phyloP scores from a whole-genome alignment of 345 rosid species.

The Syzygium oleosum region DNA sequence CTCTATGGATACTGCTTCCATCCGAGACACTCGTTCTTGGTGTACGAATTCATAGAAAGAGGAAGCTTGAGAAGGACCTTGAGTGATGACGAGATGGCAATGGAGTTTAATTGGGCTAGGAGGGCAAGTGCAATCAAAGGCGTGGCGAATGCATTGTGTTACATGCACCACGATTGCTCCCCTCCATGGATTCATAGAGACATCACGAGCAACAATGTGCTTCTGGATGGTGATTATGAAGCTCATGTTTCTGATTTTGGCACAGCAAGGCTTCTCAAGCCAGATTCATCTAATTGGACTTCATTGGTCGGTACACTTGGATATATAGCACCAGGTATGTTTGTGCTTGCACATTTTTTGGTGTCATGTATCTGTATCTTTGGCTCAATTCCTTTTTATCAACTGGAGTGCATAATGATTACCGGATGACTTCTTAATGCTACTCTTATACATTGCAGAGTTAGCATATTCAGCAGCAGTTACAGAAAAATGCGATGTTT shows the following conservation, averaged over 20 bases:
- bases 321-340: conserved; percentile 23
- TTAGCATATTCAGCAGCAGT: not conserved
- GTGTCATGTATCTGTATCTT: not conserved
- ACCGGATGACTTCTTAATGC: not conserved
- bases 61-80: not conserved
- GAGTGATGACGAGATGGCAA: not conserved
- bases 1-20: not conserved
- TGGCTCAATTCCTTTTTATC: not conserved
- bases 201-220: conserved; percentile 14
- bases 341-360: not conserved
- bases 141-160: not conserved
- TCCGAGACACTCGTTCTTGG: not conserved
- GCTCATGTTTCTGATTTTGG: conserved; percentile 11
- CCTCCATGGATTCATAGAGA: conserved; percentile 15
- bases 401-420: not conserved
- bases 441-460: not conserved
- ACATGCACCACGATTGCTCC: conserved; percentile 13
- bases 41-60: conserved; percentile 5
- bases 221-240: conserved; percentile 10
- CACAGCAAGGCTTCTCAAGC: not conserved
- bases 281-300: not conserved
- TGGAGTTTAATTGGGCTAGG: not conserved
- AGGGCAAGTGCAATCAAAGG: not conserved
- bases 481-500: not conserved
- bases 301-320: not conserved